These are phyloP conservation scores for Erodium trifolium DNA, from an alignment of 441 rosid genomes.

Conservation along the genomic window DNA sequence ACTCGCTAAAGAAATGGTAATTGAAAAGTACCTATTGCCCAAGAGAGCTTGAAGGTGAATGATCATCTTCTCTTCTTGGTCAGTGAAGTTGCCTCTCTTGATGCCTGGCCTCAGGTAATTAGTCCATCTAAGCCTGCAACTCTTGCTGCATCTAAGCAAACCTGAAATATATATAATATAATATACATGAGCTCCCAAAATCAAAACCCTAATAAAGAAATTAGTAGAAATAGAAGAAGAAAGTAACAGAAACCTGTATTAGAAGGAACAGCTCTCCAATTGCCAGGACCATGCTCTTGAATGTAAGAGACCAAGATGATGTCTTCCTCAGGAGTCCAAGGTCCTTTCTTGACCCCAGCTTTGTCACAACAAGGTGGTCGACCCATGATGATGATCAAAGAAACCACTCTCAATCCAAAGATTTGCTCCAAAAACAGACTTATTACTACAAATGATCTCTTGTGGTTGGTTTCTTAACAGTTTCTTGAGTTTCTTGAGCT, in stretches of 20 bases:
- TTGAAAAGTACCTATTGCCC: constrained; percentile 97
- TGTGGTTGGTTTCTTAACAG: too few relatives aligned
- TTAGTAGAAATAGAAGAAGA: too few relatives aligned
- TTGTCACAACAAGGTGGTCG: constrained; percentile 92
- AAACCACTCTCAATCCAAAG: too few relatives aligned
- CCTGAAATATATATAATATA: constrained; percentile 33
- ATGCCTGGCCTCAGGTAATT: constrained; percentile 95
- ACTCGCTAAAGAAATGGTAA: too few relatives aligned
- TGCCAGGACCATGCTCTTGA: constrained; percentile 90
- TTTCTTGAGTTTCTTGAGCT: too few relatives aligned
- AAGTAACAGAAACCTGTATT: constrained; percentile 36
- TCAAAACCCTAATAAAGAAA: not conserved
- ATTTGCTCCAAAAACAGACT: not conserved
- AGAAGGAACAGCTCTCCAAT: constrained; percentile 75
- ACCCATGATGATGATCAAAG: constrained; percentile 60
- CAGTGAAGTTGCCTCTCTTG: constrained; percentile 76
- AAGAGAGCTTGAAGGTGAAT: constrained; percentile 46
- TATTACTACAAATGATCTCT: not conserved
- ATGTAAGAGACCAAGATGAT: constrained; percentile 75
- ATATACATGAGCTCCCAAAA: not conserved
- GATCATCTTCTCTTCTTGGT: constrained; percentile 60
- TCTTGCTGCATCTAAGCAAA: constrained; percentile 85
- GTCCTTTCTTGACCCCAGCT: constrained; percentile 79
- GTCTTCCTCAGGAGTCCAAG: constrained; percentile 22
- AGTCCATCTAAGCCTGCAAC: constrained; percentile 97